These are phyloP conservation scores for Silene conica DNA, from an alignment of 148 eudicot genomes.

Conservation along the genomic window DNA sequence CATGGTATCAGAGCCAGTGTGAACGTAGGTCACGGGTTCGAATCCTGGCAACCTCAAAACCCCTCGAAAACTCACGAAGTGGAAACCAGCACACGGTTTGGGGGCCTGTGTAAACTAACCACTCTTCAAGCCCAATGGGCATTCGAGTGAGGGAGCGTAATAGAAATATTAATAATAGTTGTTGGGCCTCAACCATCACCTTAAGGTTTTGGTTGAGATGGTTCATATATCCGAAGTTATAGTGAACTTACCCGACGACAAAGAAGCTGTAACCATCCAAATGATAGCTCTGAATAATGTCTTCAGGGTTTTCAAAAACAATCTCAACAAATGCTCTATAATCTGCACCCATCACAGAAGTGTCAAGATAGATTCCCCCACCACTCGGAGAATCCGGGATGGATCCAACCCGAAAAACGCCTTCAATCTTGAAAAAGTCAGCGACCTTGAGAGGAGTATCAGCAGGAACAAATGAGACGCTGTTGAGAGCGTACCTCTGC, in stretches of 20 bases:
- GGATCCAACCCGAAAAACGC: constrained; percentile 74
- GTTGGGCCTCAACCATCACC: too few relatives aligned
- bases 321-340: constrained; percentile 75
- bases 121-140: too few relatives aligned
- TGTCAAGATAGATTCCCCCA: constrained; percentile 66
- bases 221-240: too few relatives aligned
- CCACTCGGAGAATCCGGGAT: constrained; percentile 57
- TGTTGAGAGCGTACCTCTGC: constrained; percentile 88
- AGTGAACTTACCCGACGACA: constrained; percentile 79
- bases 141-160: too few relatives aligned
- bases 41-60: too few relatives aligned
- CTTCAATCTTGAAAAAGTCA: constrained; percentile 78
- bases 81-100: too few relatives aligned
- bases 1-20: too few relatives aligned
- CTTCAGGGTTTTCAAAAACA: constrained; percentile 72
- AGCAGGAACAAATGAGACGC: constrained; percentile 74
- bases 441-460: constrained; percentile 95
- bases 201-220: too few relatives aligned
- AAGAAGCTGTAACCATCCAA: constrained; percentile 82
- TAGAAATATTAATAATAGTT: too few relatives aligned
- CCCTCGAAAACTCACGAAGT: too few relatives aligned
- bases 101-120: too few relatives aligned
- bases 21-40: too few relatives aligned
- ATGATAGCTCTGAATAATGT: constrained; percentile 76
- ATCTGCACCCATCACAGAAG: constrained; percentile 71